Evolutionary conservation across 805 yeast species (phyloP).

Genomic region (Ogataea parapolymorpha): DNA sequence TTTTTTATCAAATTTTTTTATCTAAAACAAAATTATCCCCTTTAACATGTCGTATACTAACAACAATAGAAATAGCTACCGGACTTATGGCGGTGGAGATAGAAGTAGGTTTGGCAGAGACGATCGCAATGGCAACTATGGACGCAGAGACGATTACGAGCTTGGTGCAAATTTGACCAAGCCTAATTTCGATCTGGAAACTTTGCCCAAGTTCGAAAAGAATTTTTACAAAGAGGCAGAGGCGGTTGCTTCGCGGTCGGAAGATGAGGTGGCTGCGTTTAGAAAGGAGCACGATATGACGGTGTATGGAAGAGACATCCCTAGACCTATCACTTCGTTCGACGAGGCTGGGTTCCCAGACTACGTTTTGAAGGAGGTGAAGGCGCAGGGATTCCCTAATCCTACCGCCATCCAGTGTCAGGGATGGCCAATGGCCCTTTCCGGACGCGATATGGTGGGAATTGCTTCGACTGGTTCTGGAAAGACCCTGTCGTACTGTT

Average conservation of each 20-base stretch:
- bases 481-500: constrained; percentile 94
- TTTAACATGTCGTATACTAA: constrained; percentile 12
- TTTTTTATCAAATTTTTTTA: constrained; percentile 6
- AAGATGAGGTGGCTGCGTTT: constrained; percentile 67
- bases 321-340: constrained; percentile 87
- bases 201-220: constrained; percentile 88
- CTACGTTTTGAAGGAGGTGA: constrained; percentile 84
- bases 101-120: constrained; percentile 35
- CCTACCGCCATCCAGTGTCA: constrained; percentile 98
- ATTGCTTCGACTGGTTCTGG: constrained; percentile 99
- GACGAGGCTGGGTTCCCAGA: constrained; percentile 99
- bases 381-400: constrained; percentile 85
- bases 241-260: constrained; percentile 69
- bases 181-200: constrained; percentile 78
- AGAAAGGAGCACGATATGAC: constrained; percentile 87
- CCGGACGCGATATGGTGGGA: constrained; percentile 99
- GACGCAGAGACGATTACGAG: constrained; percentile 36
- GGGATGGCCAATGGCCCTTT: constrained; percentile 99
- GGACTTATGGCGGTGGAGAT: constrained; percentile 38
- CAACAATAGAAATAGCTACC: constrained; percentile 36
- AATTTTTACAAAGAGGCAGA: constrained; percentile 90
- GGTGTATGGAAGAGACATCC: constrained; percentile 77
- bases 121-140: constrained; percentile 33
- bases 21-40: constrained; percentile 2
- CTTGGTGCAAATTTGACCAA: constrained; percentile 56